phyloP scores from a whole-genome alignment of 192 early-diverging fungal species.

The Gamsiella multidivaricata region DNA sequence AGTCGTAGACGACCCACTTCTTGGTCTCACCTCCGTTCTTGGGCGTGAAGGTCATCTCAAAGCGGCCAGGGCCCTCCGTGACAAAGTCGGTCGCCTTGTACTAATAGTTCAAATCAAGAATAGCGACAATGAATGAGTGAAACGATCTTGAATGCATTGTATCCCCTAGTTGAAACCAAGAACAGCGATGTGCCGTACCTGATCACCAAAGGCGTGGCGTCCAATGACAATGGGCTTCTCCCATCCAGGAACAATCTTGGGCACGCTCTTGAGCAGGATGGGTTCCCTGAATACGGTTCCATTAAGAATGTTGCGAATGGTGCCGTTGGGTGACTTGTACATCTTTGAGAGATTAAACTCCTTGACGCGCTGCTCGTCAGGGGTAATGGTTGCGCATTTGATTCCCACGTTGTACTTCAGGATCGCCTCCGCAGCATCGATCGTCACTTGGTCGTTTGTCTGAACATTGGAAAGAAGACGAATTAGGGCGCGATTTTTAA shows the following conservation, averaged over 20 bases:
- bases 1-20: constrained; percentile 84
- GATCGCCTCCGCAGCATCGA: constrained; percentile 95
- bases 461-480: constrained; percentile 1
- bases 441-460: constrained; percentile 81
- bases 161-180: too few species aligned
- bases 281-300: constrained; percentile 98
- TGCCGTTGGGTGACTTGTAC: constrained; percentile 98
- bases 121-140: too few species aligned
- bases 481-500: too few species aligned
- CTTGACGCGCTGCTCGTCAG: constrained; percentile 93
- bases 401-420: constrained; percentile 98
- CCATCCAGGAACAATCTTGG: constrained; percentile 93
- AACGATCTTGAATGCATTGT: too few species aligned
- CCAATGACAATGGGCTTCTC: constrained; percentile 96
- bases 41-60: constrained; percentile 92
- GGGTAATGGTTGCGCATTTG: constrained; percentile 99
- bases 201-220: constrained; percentile 98
- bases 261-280: constrained; percentile 92
- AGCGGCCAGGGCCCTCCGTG: constrained; percentile 87
- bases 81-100: constrained; percentile 98
- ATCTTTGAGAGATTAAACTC: constrained; percentile 96
- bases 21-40: constrained; percentile 71
- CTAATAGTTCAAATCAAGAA: too few species aligned
- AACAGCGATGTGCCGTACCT: constrained; percentile 49
- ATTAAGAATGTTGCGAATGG: constrained; percentile 95